A percentile compares a stretch with the other conserved stretches of the same genome.
These are phyloP conservation scores for Podila epicladia DNA, from an alignment of 192 early-diverging fungal genomes.

Conservation along the genomic window DNA sequence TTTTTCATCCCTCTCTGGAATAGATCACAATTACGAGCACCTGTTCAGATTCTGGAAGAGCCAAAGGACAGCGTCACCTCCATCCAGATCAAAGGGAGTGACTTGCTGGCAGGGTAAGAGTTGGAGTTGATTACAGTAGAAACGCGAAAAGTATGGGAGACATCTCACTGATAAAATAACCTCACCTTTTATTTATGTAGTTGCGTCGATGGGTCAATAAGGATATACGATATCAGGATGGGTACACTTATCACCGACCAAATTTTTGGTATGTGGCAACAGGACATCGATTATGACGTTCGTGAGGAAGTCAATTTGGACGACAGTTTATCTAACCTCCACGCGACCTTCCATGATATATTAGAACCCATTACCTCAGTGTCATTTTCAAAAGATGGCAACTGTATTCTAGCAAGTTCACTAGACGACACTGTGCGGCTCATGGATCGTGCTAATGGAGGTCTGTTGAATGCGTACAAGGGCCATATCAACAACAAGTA, in stretches of 20 bases:
- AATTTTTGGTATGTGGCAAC: slow-evolving; percentile 66
- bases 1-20: background rate
- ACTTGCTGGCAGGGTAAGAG: slow-evolving; percentile 79
- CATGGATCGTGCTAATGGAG: slow-evolving; percentile 83
- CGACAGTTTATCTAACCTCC: background rate
- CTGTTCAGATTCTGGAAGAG: slow-evolving; percentile 87
- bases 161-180: background rate
- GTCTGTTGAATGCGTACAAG: slow-evolving; percentile 75
- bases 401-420: slow-evolving; percentile 78
- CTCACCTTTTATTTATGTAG: slow-evolving; percentile 18
- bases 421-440: slow-evolving; percentile 86
- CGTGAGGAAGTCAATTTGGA: background rate
- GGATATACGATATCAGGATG: slow-evolving; percentile 88
- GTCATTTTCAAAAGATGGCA: slow-evolving; percentile 68
- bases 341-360: slow-evolving; percentile 10
- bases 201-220: slow-evolving; percentile 85
- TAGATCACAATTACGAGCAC: slow-evolving; percentile 65
- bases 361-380: slow-evolving; percentile 82
- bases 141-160: background rate
- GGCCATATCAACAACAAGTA: slow-evolving; percentile 88
- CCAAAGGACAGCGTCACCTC: slow-evolving; percentile 89
- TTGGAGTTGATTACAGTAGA: background rate
- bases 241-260: slow-evolving; percentile 75
- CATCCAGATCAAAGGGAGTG: slow-evolving; percentile 71
- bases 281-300: too few relatives aligned